Percentiles rank a stretch among this genome's conserved stretches.
Conservation (phyloP, 2,329 filamentous ascomycete species). For the Penicillium olsonii region DNA sequence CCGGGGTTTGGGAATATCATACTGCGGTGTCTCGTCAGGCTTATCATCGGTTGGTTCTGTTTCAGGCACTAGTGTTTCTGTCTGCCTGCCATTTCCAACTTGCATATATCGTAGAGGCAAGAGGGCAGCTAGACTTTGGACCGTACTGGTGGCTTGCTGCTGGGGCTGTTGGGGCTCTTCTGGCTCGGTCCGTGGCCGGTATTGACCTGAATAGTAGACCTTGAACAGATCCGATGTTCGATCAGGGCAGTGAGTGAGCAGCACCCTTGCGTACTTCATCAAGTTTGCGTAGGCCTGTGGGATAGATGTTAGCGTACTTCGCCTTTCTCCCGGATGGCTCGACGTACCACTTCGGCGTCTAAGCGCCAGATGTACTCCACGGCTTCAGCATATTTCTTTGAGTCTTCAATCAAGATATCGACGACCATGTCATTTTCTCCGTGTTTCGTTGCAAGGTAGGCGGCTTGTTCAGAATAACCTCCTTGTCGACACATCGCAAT, state of each 20-base stretch:
- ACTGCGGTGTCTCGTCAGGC: slow-evolving; percentile 54
- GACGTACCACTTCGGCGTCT: slow-evolving; percentile 71
- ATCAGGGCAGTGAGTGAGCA: slow-evolving; percentile 81
- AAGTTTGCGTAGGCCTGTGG: slow-evolving; percentile 77
- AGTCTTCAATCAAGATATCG: slow-evolving; percentile 93
- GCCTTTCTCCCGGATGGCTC: not conserved
- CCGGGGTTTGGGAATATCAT: slow-evolving; percentile 78
- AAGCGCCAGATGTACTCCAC: slow-evolving; percentile 89
- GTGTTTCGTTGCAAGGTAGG: slow-evolving; percentile 91
- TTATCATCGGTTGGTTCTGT: slow-evolving; percentile 27
- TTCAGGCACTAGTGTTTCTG: slow-evolving; percentile 29
- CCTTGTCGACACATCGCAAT: slow-evolving; percentile 97
- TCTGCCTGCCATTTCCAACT: slow-evolving; percentile 51
- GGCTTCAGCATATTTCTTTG: slow-evolving; percentile 84
- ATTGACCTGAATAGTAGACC: slow-evolving; percentile 89
- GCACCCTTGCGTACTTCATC: slow-evolving; percentile 91
- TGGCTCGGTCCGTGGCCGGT: slow-evolving; percentile 68
- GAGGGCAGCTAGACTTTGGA: slow-evolving; percentile 82
- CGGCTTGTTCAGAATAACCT: slow-evolving; percentile 94
- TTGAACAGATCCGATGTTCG: slow-evolving; percentile 87
- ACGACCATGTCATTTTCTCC: slow-evolving; percentile 92
- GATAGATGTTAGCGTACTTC: slow-evolving; percentile 36
- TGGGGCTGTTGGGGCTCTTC: slow-evolving; percentile 51
- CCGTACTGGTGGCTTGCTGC: slow-evolving; percentile 65
- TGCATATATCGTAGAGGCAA: slow-evolving; percentile 86